Base-by-base conservation (phyloP, 345 rosid species). In the Eucalyptus shirleyi region DNA sequence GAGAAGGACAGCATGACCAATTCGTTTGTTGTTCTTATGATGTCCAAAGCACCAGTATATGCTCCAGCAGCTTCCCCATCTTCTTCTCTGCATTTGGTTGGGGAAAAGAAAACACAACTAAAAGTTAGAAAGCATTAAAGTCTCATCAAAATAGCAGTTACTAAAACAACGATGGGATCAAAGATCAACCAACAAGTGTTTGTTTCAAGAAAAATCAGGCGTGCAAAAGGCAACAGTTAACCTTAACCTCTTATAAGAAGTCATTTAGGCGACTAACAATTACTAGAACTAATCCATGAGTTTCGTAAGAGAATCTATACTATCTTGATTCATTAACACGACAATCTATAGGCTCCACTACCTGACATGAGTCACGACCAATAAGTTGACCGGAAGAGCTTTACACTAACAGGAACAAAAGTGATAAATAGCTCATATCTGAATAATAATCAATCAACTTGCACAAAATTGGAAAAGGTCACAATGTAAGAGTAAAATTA, bases 21-120 rank as follows among this genome's bases (percentile, higher is more conserved):
- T 96, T 80, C 98, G 94, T 92, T 95, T 98, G 86, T 91, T 95
- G 93, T 86, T 95, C 92, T 93, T 98, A 45, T 94, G 98, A 87
- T 93, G 91, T 87, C 99, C 98, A 91, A 98, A 98, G 91, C 99
- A 98, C 88, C 98, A 95, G 90, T 93, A 92, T 40, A 94, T 88
- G 89, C 97, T 93, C 97, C 95, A 97, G 91, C 96, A 97, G 89
- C 95, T 94, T 90, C 96, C 93, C 99, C 99, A 96, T 92, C 98
- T 95, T 91, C 95, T 95, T 93, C 94, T 97, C 99, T 98, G 93
- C 72, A 86, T 50, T 90, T 47, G 90, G 90, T 67, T 67, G 49
- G 81, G 88, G 28, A 21, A 4, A 77, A 83, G 86, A 60, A 24
- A 60, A 91, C 34, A 5, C 77, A 56, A 67, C 28, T 28, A 81